A percentile compares a stretch with the other conserved stretches of the same genome.
Conservation (phyloP, 441 rosid genomes). For the Heliophila coronopifolia region DNA sequence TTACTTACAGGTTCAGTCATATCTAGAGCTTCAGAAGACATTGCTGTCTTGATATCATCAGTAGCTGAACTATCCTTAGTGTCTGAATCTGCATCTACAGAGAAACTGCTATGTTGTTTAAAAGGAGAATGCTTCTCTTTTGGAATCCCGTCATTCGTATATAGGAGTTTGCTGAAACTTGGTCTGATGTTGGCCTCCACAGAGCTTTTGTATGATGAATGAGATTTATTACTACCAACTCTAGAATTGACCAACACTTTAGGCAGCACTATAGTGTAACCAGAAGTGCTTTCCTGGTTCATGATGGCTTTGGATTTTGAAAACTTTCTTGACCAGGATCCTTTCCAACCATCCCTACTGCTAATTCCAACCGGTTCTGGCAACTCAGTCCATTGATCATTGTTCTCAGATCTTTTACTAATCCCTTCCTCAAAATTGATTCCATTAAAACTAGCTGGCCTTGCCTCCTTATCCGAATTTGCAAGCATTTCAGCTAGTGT, state of each 20-base stretch:
- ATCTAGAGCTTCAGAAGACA: conserved; percentile 28
- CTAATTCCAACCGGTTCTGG: conserved; percentile 82
- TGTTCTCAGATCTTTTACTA: conserved; percentile 27
- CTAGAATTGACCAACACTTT: conserved; percentile 37
- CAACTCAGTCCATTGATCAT: conserved; percentile 26
- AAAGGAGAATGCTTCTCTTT: conserved; percentile 35
- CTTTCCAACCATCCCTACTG: conserved; percentile 96
- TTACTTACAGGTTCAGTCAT: conserved; percentile 33
- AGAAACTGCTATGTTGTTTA: conserved; percentile 28
- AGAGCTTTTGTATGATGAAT: conserved; percentile 40
- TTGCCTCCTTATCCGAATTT: conserved; percentile 49
- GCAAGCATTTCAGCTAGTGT: conserved; percentile 96
- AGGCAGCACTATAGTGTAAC: conserved; percentile 41
- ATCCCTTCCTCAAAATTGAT: conserved; percentile 31
- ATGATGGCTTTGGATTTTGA: conserved; percentile 64
- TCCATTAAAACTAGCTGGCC: conserved; percentile 37
- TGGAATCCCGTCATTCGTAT: conserved; percentile 26
- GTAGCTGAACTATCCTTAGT: conserved; percentile 33
- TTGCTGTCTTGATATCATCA: conserved; percentile 32
- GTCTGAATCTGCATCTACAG: conserved; percentile 33
- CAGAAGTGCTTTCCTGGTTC: conserved; percentile 49
- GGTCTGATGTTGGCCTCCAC: conserved; percentile 37
- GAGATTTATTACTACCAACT: conserved; percentile 39
- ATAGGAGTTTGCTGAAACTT: conserved; percentile 28
- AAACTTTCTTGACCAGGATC: conserved; percentile 42